Evolutionary conservation across 2,329 filamentous ascomycete genomes (phyloP), one percentile per base, ranked within the genome.

Genomic region (Xylaria sp.): DNA sequence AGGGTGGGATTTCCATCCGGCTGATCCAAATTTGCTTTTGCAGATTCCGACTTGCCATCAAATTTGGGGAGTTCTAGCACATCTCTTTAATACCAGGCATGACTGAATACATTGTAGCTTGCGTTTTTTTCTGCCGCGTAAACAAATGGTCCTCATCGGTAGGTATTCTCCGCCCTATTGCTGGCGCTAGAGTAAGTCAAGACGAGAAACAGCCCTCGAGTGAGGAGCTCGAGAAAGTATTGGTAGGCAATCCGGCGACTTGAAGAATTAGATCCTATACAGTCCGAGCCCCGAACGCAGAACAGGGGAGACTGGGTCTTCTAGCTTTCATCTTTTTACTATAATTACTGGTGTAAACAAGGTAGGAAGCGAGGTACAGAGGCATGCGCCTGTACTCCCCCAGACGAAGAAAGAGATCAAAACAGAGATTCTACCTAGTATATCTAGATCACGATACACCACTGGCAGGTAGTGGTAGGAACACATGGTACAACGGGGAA

Each of bases 41-140:
- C 53, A 34, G 30, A 59, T 61, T 54, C 42, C 39, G 63, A 58
- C 42, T 50, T 59, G 51, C 54, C 65, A 55, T 21, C 17, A 47
- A 54, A 58, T 50, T 30, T 34, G 47, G n/a, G 27, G 50, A 58
- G 50, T 59, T 56, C 27, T 36, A 63, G 21, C 58, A 48, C 59
- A 39, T 70, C 50, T 65, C 54, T 62, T 54, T 65, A 64, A 48
- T 67, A 53, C 34, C 34, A 53, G 32, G 53, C 54, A 64, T 47
- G 57, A 19, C 59, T 61, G 55, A 67, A 67, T 65, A 39, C 45
- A 67, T 54, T n/a, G 8, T 12, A 34, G 58, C 53, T 61, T 62
- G 64, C 48, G 61, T 61, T 39, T 61, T 17, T 27, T 45, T 32
- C 11, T 51, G 27, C 53, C 63, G 2, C 17, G 17, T 45, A 14